A percentile compares a stretch with the other conserved stretches of the same genome.
Evolutionary conservation across 139 green algal genomes (phyloP).

Genomic region (Tetradesmus lagerheimii): DNA sequence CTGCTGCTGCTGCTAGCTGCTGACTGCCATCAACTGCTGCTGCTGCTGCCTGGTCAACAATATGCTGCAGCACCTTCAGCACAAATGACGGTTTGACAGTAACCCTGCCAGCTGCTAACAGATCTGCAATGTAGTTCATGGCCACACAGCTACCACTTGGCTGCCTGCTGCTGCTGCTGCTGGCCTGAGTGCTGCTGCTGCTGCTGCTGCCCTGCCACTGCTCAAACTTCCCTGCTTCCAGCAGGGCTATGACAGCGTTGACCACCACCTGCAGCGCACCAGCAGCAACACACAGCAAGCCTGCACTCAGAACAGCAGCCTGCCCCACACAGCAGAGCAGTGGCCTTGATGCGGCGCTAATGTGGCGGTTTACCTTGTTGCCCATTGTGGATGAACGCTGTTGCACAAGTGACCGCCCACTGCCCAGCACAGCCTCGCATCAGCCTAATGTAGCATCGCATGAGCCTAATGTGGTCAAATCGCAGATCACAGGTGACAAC

Average conservation of each 20-base stretch:
- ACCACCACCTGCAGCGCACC: constrained; percentile 57
- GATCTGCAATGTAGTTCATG: constrained; percentile 52
- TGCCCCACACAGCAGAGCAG: background rate
- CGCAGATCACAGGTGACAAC: too few relatives aligned
- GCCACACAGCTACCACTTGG: constrained; percentile 42
- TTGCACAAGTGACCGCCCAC: too few relatives aligned
- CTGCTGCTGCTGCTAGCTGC: constrained; percentile 26
- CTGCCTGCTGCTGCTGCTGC: constrained; percentile 5
- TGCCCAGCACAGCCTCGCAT: too few relatives aligned
- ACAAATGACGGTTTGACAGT: constrained; percentile 51
- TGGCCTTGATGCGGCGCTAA: too few relatives aligned
- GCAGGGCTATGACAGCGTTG: constrained; percentile 53
- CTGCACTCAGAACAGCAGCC: background rate
- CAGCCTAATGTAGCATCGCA: too few relatives aligned
- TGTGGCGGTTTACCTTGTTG: too few relatives aligned
- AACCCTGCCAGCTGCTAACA: constrained; percentile 57
- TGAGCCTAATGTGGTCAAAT: too few relatives aligned
- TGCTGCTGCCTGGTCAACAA: background rate
- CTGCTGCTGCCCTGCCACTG: constrained; percentile 31
- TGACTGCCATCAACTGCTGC: constrained; percentile 18
- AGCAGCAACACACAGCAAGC: background rate
- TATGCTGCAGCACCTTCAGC: constrained; percentile 55
- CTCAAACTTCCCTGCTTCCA: constrained; percentile 49
- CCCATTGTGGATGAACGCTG: too few relatives aligned
- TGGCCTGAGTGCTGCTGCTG: background rate